phyloP scores from a whole-genome alignment of 768 basidiomycete genomes.

The Suillus placidus region DNA sequence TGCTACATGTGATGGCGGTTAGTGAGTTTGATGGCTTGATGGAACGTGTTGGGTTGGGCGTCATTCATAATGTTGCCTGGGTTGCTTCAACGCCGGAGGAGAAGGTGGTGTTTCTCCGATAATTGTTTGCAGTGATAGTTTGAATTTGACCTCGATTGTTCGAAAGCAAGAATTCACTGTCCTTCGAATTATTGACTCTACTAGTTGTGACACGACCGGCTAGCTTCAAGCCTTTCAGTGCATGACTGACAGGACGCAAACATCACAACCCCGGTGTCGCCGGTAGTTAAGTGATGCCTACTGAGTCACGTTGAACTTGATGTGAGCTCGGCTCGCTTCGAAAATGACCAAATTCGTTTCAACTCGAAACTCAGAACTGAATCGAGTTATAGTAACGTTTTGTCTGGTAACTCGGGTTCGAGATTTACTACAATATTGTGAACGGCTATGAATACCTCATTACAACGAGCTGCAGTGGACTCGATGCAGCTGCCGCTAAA shows the following conservation, averaged over 20 bases:
- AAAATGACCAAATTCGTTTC: too few species aligned
- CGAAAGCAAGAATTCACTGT: background rate
- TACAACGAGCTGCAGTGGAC: too few species aligned
- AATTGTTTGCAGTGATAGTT: background rate
- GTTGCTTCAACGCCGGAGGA: background rate
- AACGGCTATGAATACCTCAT: too few species aligned
- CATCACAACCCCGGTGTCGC: too few species aligned
- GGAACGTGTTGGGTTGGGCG: conserved; percentile 26
- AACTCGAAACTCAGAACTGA: too few species aligned
- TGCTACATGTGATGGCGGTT: conserved; percentile 28
- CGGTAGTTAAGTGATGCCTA: too few species aligned
- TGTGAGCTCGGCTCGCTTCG: too few species aligned
- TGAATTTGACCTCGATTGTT: background rate
- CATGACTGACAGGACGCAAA: background rate
- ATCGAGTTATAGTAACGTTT: too few species aligned
- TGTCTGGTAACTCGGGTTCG: too few species aligned
- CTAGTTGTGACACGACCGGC: background rate
- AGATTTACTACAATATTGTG: too few species aligned
- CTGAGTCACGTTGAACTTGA: too few species aligned
- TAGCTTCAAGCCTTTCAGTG: background rate
- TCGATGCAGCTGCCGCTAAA: too few species aligned
- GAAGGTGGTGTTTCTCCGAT: conserved; percentile 3
- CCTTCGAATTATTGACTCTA: background rate
- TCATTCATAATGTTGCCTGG: conserved; percentile 25
- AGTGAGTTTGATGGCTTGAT: conserved; percentile 11